These are phyloP conservation scores for Posidonia australis DNA, from an alignment of 106 monocot species.

Conservation along the genomic window DNA sequence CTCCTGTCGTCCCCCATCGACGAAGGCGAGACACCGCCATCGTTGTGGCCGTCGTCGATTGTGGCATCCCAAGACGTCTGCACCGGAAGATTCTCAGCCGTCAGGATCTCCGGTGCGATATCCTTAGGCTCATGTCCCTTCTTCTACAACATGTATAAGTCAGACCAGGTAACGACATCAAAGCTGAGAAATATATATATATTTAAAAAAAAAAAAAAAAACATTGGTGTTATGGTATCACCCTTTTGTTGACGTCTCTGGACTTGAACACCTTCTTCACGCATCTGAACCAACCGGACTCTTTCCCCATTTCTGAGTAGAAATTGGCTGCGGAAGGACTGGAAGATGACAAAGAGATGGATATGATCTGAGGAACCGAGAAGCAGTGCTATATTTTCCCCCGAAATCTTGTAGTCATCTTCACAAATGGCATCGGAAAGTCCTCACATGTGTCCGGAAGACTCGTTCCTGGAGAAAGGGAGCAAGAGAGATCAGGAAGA, in stretches of 20 bases:
- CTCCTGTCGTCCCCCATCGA: constrained; percentile 24
- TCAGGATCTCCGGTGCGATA: constrained; percentile 52
- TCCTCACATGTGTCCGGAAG: neutral
- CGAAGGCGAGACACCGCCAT: neutral
- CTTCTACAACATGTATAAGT: neutral
- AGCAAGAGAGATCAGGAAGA: neutral
- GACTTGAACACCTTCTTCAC: constrained; percentile 61
- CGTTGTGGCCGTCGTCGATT: constrained; percentile 6
- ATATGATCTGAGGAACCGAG: neutral
- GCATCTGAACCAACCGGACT: constrained; percentile 42
- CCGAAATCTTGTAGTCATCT: neutral
- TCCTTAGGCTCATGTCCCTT: neutral
- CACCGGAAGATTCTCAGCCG: constrained; percentile 54
- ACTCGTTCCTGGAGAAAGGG: neutral
- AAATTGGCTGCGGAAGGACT: too few species aligned
- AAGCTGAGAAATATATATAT: too few species aligned
- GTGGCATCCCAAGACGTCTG: constrained; percentile 44
- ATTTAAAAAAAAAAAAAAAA: too few species aligned
- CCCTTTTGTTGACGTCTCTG: neutral
- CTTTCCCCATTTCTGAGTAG: constrained; percentile 63
- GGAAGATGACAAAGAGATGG: neutral
- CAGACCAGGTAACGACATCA: too few species aligned
- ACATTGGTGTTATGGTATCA: neutral
- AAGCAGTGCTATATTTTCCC: too few species aligned
- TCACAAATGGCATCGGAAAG: neutral